Conservation (phyloP, 2,329 filamentous ascomycete genomes). For the Coniella vitis region DNA sequence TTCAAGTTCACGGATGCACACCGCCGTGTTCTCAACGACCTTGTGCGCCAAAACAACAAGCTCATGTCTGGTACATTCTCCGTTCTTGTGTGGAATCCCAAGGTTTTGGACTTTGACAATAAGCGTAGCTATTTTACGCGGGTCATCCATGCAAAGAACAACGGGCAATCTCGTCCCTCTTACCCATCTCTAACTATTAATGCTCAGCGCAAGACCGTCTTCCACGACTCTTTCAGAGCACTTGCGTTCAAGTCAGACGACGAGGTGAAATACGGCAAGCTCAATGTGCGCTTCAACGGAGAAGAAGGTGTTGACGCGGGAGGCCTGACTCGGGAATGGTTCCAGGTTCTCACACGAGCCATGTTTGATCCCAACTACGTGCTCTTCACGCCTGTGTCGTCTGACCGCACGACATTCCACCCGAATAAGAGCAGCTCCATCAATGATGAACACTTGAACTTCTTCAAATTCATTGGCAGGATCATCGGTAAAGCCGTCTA, state of each 20-base stretch:
- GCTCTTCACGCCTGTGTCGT: constrained; percentile 91
- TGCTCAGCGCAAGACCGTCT: constrained; percentile 89
- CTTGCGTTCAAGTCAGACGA: constrained; percentile 94
- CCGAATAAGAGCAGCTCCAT: constrained; percentile 90
- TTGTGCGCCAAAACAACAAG: constrained; percentile 93
- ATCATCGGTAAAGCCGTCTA: constrained; percentile 98
- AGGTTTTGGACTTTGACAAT: constrained; percentile 98
- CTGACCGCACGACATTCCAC: constrained; percentile 97
- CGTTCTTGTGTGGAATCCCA: constrained; percentile 93
- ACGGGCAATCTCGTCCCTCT: constrained; percentile 60
- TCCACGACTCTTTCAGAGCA: constrained; percentile 97
- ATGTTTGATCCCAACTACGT: constrained; percentile 99
- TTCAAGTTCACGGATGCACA: constrained; percentile 98
- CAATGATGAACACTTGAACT: constrained; percentile 92
- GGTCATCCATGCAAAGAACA: constrained; percentile 68
- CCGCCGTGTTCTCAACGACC: constrained; percentile 93
- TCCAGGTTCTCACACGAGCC: constrained; percentile 91
- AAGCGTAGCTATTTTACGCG: constrained; percentile 99
- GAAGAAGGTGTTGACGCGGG: constrained; percentile 98
- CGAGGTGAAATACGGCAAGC: constrained; percentile 98
- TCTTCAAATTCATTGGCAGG: constrained; percentile 98
- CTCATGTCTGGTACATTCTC: constrained; percentile 98
- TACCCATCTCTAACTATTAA: constrained; percentile 72
- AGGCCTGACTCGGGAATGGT: constrained; percentile 97
- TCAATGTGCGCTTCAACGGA: constrained; percentile 94